phyloP scores from a whole-genome alignment of 768 basidiomycete species.

The Trametes cingulata region DNA sequence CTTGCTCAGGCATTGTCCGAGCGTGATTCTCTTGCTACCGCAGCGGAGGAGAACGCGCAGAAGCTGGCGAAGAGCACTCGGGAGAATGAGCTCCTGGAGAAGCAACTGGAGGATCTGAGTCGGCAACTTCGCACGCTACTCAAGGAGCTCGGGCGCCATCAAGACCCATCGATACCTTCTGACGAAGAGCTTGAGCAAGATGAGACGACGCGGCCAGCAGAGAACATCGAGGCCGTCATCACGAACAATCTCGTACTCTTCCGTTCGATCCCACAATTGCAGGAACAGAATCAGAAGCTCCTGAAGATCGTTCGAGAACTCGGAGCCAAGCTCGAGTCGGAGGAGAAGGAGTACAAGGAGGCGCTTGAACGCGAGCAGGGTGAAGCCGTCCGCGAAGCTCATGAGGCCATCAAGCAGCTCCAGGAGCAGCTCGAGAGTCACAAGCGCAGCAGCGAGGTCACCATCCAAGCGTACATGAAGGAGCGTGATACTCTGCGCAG shows the following conservation, averaged over 20 bases:
- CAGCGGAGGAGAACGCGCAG: constrained; percentile 61
- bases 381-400: constrained; percentile 84
- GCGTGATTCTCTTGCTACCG: constrained; percentile 62
- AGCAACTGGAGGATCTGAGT: constrained; percentile 80
- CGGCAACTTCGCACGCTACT: constrained; percentile 81
- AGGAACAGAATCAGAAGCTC: constrained; percentile 89
- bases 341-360: constrained; percentile 76
- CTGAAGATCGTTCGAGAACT: constrained; percentile 82
- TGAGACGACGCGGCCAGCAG: constrained; percentile 46
- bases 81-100: constrained; percentile 69
- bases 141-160: constrained; percentile 76
- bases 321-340: constrained; percentile 80
- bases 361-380: constrained; percentile 71
- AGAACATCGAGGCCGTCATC: constrained; percentile 77
- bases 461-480: constrained; percentile 79
- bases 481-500: constrained; percentile 85
- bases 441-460: constrained; percentile 65
- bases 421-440: constrained; percentile 77
- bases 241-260: constrained; percentile 88
- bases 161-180: constrained; percentile 79
- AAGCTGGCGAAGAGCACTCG: constrained; percentile 57
- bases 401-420: constrained; percentile 80
- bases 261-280: constrained; percentile 75
- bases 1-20: constrained; percentile 74
- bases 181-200: constrained; percentile 57